Conservation (phyloP, 192 early-diverging fungal genomes). For the Nowakowskiella sp. region DNA sequence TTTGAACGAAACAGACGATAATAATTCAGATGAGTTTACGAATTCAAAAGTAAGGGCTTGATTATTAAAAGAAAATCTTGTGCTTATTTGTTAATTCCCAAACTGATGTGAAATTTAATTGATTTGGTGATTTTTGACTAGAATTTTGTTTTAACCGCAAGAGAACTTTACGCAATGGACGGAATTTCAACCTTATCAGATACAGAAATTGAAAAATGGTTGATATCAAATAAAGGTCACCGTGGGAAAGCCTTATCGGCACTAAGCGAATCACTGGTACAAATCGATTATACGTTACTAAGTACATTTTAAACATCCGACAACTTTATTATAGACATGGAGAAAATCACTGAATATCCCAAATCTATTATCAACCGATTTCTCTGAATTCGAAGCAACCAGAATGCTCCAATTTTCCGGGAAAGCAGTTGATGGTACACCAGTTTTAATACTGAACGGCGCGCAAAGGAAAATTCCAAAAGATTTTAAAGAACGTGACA, state of each 20-base stretch:
- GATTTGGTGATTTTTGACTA: too few relatives aligned
- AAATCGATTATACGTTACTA: background rate
- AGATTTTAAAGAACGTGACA: conserved; percentile 7
- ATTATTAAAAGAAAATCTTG: too few relatives aligned
- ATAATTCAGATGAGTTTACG: too few relatives aligned
- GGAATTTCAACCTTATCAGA: conserved; percentile 15
- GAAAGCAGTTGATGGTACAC: conserved; percentile 9
- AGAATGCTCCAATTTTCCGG: conserved; percentile 22
- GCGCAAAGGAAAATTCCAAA: conserved; percentile 13
- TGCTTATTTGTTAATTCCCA: too few relatives aligned
- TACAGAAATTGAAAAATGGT: conserved; percentile 17
- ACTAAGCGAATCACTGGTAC: conserved; percentile 8
- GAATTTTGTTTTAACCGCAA: conserved; percentile 17
- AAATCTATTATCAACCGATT: conserved; percentile 9
- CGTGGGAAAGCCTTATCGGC: conserved; percentile 18
- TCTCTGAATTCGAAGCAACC: conserved; percentile 17
- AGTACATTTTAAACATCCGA: background rate
- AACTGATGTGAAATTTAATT: too few relatives aligned
- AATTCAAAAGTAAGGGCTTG: too few relatives aligned
- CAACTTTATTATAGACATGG: conserved; percentile 5
- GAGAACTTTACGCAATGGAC: conserved; percentile 17
- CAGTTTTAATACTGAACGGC: conserved; percentile 16
- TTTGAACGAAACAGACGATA: too few relatives aligned
- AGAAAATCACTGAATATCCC: background rate
- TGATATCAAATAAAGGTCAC: conserved; percentile 11